Conservation (phyloP, 352 stramenopile genomes). For the Globisporangium parvum region DNA sequence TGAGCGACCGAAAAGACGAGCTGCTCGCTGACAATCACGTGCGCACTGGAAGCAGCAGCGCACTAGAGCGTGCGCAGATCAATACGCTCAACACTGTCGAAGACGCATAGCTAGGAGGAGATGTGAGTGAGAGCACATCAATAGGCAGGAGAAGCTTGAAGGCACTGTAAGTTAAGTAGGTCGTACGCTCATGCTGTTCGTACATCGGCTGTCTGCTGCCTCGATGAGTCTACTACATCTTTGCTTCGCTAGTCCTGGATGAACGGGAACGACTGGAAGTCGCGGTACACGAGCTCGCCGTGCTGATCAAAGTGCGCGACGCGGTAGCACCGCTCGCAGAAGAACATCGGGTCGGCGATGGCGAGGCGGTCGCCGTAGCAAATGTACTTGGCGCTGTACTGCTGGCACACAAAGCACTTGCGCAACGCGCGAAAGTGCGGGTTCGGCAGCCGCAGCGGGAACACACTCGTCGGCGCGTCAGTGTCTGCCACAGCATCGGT, state of each 20-base stretch:
- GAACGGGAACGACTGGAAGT: slow-evolving; percentile 71
- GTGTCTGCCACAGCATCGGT: not conserved
- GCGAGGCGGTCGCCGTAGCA: slow-evolving; percentile 66
- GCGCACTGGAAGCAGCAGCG: not conserved
- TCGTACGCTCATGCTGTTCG: too few species aligned
- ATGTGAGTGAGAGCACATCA: too few species aligned
- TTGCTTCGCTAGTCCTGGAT: slow-evolving; percentile 69
- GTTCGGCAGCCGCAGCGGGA: slow-evolving; percentile 63
- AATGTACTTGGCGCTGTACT: slow-evolving; percentile 76
- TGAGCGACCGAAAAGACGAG: not conserved
- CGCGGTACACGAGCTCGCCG: slow-evolving; percentile 50
- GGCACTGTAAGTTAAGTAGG: too few species aligned
- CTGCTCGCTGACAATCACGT: not conserved
- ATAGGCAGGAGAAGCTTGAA: too few species aligned
- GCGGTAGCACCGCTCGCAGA: slow-evolving; percentile 68
- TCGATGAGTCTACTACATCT: too few species aligned
- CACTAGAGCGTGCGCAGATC: not conserved
- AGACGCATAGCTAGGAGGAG: slow-evolving; percentile 2
- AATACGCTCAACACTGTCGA: slow-evolving; percentile 12
- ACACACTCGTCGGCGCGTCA: slow-evolving; percentile 16
- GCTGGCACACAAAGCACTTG: slow-evolving; percentile 67
- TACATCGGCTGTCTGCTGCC: too few species aligned
- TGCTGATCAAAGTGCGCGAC: slow-evolving; percentile 43
- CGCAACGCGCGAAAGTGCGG: slow-evolving; percentile 34
- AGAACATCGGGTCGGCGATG: slow-evolving; percentile 71